Conservation (phyloP, 805 yeast species). For the Komagataella pastoris region DNA sequence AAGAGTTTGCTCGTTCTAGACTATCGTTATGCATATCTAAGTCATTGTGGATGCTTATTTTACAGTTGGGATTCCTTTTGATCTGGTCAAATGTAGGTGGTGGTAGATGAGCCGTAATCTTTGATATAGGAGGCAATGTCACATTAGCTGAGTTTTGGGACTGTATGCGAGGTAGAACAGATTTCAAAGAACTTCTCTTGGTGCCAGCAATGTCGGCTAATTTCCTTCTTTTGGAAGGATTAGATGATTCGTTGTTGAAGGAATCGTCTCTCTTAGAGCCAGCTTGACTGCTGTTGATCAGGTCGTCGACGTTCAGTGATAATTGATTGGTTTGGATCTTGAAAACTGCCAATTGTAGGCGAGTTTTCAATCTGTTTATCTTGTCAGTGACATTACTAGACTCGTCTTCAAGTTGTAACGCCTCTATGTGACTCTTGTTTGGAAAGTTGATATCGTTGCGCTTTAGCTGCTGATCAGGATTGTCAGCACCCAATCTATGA, state of each 20-base stretch:
- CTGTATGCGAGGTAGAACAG: neutral
- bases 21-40: neutral
- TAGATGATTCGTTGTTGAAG: neutral
- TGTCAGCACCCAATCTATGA: neutral
- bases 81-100: neutral
- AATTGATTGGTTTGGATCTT: slow-evolving; percentile 36
- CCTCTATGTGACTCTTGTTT: neutral
- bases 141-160: neutral
- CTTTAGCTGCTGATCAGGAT: neutral
- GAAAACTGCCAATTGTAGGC: slow-evolving; percentile 38
- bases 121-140: slow-evolving; percentile 16
- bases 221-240: neutral
- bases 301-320: slow-evolving; percentile 16
- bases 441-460: neutral
- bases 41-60: neutral
- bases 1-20: neutral
- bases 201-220: slow-evolving; percentile 8
- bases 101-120: slow-evolving; percentile 6
- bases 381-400: slow-evolving; percentile 6
- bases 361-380: slow-evolving; percentile 28
- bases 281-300: slow-evolving; percentile 8
- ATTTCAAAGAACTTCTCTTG: slow-evolving; percentile 10
- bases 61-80: neutral
- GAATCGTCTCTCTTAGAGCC: neutral
- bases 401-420: neutral